These are phyloP conservation scores for Microsporum canis DNA, from an alignment of 2,329 filamentous ascomycete genomes.

Conservation along the genomic window DNA sequence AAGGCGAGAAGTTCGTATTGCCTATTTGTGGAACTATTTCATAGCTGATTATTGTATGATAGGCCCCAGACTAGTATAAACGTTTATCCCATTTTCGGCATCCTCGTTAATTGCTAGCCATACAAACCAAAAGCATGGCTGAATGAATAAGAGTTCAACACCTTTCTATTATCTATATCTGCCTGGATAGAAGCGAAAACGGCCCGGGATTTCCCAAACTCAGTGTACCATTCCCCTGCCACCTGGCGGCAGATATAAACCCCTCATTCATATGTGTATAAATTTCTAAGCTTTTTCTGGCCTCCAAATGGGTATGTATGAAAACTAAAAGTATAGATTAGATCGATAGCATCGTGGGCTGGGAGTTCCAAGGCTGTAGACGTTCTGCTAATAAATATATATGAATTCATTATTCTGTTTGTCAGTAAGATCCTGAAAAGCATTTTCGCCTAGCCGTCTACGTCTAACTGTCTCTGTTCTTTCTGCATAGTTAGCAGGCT, in stretches of 20 bases:
- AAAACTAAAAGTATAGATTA: background rate
- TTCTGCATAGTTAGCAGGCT: background rate
- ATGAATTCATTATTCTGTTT: constrained; percentile 57
- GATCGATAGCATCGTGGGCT: background rate
- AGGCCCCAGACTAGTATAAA: background rate
- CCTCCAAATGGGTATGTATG: background rate
- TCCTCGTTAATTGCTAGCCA: background rate
- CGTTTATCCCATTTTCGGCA: background rate
- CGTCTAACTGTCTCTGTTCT: constrained; percentile 20
- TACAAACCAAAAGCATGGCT: background rate
- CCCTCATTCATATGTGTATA: background rate
- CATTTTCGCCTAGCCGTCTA: constrained; percentile 31
- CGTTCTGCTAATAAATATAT: constrained; percentile 42
- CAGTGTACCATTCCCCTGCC: background rate
- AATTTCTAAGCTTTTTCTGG: background rate
- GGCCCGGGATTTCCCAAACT: background rate
- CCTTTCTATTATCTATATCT: background rate
- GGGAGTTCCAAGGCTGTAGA: background rate
- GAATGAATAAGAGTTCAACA: background rate
- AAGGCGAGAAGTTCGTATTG: background rate
- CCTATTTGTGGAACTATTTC: background rate
- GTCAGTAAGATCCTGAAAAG: constrained; percentile 52
- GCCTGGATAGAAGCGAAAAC: constrained; percentile 20
- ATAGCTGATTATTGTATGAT: background rate
- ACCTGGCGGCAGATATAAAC: background rate